phyloP scores from a whole-genome alignment of 176 grass and related monocot species.

The Bromus sterilis region DNA sequence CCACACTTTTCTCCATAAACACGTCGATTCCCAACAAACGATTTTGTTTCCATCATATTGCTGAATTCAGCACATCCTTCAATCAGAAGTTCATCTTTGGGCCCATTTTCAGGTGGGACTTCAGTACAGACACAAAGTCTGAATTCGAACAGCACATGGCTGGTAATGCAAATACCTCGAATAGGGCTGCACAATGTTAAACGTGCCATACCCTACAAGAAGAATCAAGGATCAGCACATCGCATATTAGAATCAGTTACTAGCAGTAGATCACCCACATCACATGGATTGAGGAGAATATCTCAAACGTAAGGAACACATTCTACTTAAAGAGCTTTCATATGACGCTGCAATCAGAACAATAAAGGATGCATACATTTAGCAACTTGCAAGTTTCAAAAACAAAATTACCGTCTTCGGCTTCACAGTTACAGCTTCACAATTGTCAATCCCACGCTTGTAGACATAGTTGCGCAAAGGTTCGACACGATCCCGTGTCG shows the following conservation, averaged over 20 bases:
- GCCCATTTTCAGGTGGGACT: neutral
- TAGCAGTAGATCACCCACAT: neutral
- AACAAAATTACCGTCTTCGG: neutral
- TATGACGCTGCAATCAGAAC: neutral
- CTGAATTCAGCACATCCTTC: constrained; percentile 7
- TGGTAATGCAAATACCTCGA: constrained; percentile 14
- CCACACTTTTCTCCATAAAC: constrained; percentile 9
- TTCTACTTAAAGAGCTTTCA: neutral
- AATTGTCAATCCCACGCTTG: neutral
- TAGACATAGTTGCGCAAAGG: constrained; percentile 35
- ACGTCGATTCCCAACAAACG: neutral
- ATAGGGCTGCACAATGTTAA: neutral
- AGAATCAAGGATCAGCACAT: neutral
- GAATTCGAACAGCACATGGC: constrained; percentile 10
- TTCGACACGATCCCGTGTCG: neutral
- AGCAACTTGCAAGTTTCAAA: neutral
- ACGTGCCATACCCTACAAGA: neutral
- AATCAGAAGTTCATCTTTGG: neutral
- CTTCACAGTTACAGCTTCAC: constrained; percentile 3
- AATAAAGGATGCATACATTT: neutral
- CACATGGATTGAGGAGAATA: neutral
- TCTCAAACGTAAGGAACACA: neutral
- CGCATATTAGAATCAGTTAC: neutral
- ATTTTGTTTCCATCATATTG: neutral
- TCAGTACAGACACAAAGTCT: neutral